Percentiles rank a stretch among this genome's conserved stretches.
phyloP scores from a whole-genome alignment of 768 basidiomycete genomes.

The Pleurotus tuber-regium region DNA sequence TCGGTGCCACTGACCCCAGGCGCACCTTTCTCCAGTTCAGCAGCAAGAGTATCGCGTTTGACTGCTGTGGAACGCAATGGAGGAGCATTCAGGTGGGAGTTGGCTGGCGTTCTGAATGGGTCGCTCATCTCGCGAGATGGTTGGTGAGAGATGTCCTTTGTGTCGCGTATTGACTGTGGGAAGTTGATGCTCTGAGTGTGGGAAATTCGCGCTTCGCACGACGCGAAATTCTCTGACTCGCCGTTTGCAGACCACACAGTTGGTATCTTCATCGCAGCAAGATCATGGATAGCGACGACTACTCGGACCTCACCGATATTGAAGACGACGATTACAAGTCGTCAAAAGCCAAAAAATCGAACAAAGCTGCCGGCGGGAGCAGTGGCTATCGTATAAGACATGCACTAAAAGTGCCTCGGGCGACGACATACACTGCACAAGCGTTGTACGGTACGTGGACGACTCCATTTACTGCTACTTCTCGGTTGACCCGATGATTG shows the following conservation, averaged over 20 bases:
- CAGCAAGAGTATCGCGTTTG: conserved; percentile 66
- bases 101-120: background rate
- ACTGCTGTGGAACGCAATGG: conserved; percentile 32
- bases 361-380: background rate
- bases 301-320: conserved; percentile 4
- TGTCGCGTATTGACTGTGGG: too few species aligned
- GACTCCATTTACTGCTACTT: background rate
- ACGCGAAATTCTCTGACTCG: too few species aligned
- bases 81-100: background rate
- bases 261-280: too few species aligned
- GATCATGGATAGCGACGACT: conserved; percentile 16
- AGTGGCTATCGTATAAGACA: conserved; percentile 35
- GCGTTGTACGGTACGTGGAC: conserved; percentile 49
- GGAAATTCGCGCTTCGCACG: too few species aligned
- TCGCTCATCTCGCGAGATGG: conserved; percentile 9
- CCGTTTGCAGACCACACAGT: too few species aligned
- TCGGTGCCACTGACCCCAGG: background rate
- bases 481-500: background rate
- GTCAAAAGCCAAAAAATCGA: conserved; percentile 18
- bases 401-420: conserved; percentile 52
- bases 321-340: conserved; percentile 4
- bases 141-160: too few species aligned
- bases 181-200: too few species aligned
- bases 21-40: conserved; percentile 65
- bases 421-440: conserved; percentile 64